These are phyloP conservation scores for Colletotrichum godetiae DNA, from an alignment of 2,329 filamentous ascomycete species.

Conservation along the genomic window DNA sequence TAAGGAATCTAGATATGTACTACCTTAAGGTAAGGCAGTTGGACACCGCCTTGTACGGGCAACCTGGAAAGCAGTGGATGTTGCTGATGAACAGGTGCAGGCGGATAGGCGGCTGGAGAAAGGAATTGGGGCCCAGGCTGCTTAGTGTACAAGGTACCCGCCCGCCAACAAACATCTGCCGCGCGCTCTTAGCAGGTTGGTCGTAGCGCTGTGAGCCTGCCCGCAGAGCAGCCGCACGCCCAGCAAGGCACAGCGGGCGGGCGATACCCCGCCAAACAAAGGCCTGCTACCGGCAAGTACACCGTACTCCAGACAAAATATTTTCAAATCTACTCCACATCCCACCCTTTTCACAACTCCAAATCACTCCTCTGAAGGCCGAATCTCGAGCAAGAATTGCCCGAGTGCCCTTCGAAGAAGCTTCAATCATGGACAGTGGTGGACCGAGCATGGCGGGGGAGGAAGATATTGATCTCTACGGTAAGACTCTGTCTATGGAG, in stretches of 20 bases:
- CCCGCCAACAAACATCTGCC: background rate
- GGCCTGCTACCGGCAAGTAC: background rate
- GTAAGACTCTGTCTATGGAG: slow-evolving; percentile 50
- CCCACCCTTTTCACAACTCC: slow-evolving; percentile 32
- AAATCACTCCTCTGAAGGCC: slow-evolving; percentile 29
- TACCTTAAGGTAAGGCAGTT: background rate
- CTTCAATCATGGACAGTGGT: slow-evolving; percentile 38
- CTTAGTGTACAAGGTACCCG: background rate
- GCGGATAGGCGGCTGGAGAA: background rate
- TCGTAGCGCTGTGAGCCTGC: background rate
- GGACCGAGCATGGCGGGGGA: slow-evolving; percentile 32
- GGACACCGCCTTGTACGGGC: background rate
- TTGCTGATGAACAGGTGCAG: slow-evolving; percentile 5
- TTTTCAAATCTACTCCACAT: slow-evolving; percentile 35
- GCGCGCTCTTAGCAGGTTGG: background rate
- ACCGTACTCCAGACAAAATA: slow-evolving; percentile 31
- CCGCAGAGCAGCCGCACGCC: slow-evolving; percentile 17
- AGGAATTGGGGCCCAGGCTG: background rate
- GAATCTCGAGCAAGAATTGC: slow-evolving; percentile 30
- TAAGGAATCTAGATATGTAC: no score
- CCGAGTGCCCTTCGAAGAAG: slow-evolving; percentile 27
- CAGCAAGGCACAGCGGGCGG: slow-evolving; percentile 11
- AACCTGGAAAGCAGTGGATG: background rate
- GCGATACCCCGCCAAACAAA: slow-evolving; percentile 30
- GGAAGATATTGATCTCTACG: slow-evolving; percentile 70